Base-by-base conservation (phyloP, 176 grass and related monocot species). In the Oryza rufipogon region DNA sequence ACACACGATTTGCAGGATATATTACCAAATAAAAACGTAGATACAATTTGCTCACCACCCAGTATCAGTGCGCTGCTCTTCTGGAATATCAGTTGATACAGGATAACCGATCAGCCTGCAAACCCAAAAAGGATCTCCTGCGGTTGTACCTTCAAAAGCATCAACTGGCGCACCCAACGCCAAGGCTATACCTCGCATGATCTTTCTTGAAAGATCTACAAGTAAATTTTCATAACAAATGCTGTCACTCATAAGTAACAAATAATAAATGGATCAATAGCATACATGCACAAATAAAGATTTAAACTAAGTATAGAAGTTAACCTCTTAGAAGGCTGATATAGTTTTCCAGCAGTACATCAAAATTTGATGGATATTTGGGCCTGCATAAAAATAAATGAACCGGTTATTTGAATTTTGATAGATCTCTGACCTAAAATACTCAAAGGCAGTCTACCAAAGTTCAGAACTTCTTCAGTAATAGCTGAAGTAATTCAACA, bases 111-210 rank as follows among this genome's bases (percentile, higher is more conserved):
- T 90, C 87, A 95, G 81, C 17, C 96, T 88, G 68, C 88, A 77
- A 61, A 95, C 91, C 96, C 91, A 95, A 79, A 93, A 98, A 42
- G 89, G 20, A 85, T 98, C 91, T 49, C 93, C 91, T 64, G 89
- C 89, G 15, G 20, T 74, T 54, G 58, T 66, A 5, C 89, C 86
- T 87, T 98, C 93, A 83, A 98, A 95, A 54, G 86, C 96, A 87
- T 95, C 89, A 71, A 87, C 52, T 22, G 80, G 60, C n/a, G 70
- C 91, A 75, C 89, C 91, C 76, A 98, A 72, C 68, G 89, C 93
- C 91, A 98, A 89, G 44, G 96, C 91, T 91, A 98, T 95, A 81
- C 96, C 93, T 63, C 86, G 64, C 93, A 95, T 94, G 60, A 98
- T 98, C 87, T 93, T 98, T 75, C 96, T 92, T 87, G 96, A 93